A percentile compares a stretch with the other conserved stretches of the same genome.
phyloP scores from a whole-genome alignment of 345 rosid genomes.

The Lepidium aucheri region DNA sequence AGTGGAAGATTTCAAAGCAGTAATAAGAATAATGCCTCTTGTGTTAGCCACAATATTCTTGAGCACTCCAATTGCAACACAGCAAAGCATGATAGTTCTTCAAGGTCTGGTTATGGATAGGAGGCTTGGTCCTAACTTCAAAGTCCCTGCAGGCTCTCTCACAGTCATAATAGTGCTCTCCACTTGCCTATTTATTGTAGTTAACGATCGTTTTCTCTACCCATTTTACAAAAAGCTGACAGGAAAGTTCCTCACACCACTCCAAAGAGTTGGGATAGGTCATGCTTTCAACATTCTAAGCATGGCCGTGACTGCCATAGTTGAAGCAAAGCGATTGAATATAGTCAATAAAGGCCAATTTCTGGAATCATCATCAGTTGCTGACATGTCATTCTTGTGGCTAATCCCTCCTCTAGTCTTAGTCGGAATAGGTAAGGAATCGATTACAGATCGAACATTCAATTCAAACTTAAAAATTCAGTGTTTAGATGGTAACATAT shows the following conservation, averaged over 20 bases:
- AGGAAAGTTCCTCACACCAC: slow-evolving; percentile 13
- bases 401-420: slow-evolving; percentile 45
- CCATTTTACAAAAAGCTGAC: slow-evolving; percentile 37
- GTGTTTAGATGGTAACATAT: too few relatives aligned
- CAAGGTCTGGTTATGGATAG: slow-evolving; percentile 56
- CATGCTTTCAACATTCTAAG: slow-evolving; percentile 36
- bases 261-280: slow-evolving; percentile 43
- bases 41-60: slow-evolving; percentile 35
- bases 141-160: slow-evolving; percentile 51
- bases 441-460: neutral
- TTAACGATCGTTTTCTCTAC: slow-evolving; percentile 33
- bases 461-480: neutral
- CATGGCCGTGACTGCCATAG: slow-evolving; percentile 34
- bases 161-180: slow-evolving; percentile 31
- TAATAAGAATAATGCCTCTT: slow-evolving; percentile 41
- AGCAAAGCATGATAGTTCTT: slow-evolving; percentile 35
- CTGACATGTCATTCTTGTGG: slow-evolving; percentile 46
- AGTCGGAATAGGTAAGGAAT: slow-evolving; percentile 33
- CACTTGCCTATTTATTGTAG: slow-evolving; percentile 23
- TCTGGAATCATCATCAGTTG: neutral
- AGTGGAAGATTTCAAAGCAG: slow-evolving; percentile 56
- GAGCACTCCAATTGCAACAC: slow-evolving; percentile 32
- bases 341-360: slow-evolving; percentile 12
- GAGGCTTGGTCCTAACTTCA: slow-evolving; percentile 37
- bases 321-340: slow-evolving; percentile 44